Evolutionary conservation across 2,329 filamentous ascomycete species (phyloP).

Genomic region (Thielaviopsis musarum): DNA sequence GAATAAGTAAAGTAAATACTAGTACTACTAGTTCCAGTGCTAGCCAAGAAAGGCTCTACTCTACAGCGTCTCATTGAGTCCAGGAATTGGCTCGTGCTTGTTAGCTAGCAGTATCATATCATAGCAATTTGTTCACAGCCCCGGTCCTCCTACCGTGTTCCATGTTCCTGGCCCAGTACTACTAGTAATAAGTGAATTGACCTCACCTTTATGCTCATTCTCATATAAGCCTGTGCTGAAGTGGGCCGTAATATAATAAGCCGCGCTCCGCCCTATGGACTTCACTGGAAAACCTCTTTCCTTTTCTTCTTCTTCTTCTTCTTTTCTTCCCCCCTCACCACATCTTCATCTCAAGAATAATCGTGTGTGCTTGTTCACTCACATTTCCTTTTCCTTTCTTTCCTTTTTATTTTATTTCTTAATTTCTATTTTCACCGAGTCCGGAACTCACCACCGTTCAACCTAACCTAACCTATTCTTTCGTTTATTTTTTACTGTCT

Average conservation of each 20-base stretch:
- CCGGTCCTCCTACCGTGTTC: background rate
- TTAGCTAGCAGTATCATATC: background rate
- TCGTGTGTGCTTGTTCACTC: slow-evolving; percentile 14
- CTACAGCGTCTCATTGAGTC: background rate
- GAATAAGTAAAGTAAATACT: too few relatives aligned
- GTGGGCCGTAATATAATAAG: background rate
- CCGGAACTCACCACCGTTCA: slow-evolving; percentile 12
- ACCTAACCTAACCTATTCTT: background rate
- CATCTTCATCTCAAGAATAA: slow-evolving; percentile 10
- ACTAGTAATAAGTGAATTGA: background rate
- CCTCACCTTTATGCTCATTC: background rate
- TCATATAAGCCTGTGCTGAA: background rate
- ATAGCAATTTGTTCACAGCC: background rate
- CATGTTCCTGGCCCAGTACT: background rate
- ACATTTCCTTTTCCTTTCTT: slow-evolving; percentile 14
- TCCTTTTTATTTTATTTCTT: slow-evolving; percentile 13
- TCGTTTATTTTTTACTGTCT: background rate
- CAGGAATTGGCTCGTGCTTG: background rate
- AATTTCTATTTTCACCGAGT: slow-evolving; percentile 16
- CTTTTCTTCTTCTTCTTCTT: slow-evolving; percentile 14
- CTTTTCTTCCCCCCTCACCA: slow-evolving; percentile 12
- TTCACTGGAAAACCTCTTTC: background rate
- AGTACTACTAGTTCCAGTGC: background rate
- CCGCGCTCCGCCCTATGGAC: background rate
- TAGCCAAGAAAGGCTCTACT: background rate